Evolutionary conservation across 2,329 filamentous ascomycete genomes (phyloP), one percentile per base, ranked within the genome.

Genomic region (Myriosclerotinia scirpicola): DNA sequence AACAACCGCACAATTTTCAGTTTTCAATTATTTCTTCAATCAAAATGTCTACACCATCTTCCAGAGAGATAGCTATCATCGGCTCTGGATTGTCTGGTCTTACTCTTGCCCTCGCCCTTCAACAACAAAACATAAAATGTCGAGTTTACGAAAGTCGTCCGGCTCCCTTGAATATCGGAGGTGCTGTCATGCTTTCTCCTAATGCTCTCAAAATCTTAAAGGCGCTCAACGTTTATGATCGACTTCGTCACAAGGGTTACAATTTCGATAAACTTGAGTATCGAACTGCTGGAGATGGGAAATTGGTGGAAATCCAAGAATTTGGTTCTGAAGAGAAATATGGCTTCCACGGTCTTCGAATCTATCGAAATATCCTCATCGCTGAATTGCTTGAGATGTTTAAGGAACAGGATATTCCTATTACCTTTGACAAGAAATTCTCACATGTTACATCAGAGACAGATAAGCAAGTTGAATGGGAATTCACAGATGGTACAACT

Each of bases 131-230:
- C 52, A 86, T 88, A 54, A 70, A 77, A 6, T 79, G 77, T 67
- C 81, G 77, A 3, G 75, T 87, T 61, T 87, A 85, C 68, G 85
- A 87, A 68, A 77, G 79, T 17, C 79, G 82, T 11, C 67, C 76
- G 0, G 78, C 78, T 0, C 77, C 80, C 1, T 77, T 81, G 2
- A 78, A 82, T 67, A 81, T 81, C 34, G 82, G 82, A 22, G 85
- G 85, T 3, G 84, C 83, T 0, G 77, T 88, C 40, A 85, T 86
- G 81, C 80, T 87, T 2, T 85, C 84, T 0, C 85, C 85, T 6
- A 87, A 87, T 64, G 83, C 84, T 0, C 79, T 88, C 1, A 79
- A 80, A 5, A 78, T 87, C 50, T 78, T 88, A 0, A 81, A 87
- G 68, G 74, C 72, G 0, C 74, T 87, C 0, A 81, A 78, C 0